These are phyloP conservation scores for Balansia obtecta DNA, from an alignment of 2,329 filamentous ascomycete genomes.

Conservation along the genomic window DNA sequence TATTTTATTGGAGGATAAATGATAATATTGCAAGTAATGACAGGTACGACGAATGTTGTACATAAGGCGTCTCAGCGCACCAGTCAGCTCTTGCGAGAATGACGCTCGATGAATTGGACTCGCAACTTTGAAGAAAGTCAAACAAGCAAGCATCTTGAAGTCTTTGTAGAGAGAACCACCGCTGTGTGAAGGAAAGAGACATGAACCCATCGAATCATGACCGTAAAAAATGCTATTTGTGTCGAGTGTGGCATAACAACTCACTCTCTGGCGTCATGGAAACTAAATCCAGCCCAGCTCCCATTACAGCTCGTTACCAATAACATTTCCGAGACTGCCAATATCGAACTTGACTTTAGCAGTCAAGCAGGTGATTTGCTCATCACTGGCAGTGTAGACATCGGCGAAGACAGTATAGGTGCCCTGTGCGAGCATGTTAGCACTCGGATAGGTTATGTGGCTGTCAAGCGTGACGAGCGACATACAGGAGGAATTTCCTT, in stretches of 20 bases:
- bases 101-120: no score
- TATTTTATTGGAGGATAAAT: not conserved
- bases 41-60: not conserved
- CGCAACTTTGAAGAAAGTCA: no score
- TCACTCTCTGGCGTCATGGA: not conserved
- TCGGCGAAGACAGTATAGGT: constrained; percentile 84
- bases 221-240: not conserved
- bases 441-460: not conserved
- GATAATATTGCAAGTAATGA: not conserved
- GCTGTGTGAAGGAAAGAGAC: not conserved
- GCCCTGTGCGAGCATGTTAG: constrained; percentile 41
- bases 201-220: not conserved
- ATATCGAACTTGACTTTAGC: constrained; percentile 53
- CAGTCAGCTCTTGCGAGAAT: not conserved
- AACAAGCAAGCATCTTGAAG: not conserved
- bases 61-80: not conserved
- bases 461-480: constrained; percentile 10
- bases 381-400: constrained; percentile 60
- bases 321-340: constrained; percentile 22
- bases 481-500: constrained; percentile 78
- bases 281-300: not conserved
- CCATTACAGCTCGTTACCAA: constrained; percentile 29
- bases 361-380: constrained; percentile 76
- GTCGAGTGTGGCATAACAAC: not conserved
- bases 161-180: not conserved